phyloP scores from a whole-genome alignment of 1,139 yeast species.

The Kodamaea arcana region DNA sequence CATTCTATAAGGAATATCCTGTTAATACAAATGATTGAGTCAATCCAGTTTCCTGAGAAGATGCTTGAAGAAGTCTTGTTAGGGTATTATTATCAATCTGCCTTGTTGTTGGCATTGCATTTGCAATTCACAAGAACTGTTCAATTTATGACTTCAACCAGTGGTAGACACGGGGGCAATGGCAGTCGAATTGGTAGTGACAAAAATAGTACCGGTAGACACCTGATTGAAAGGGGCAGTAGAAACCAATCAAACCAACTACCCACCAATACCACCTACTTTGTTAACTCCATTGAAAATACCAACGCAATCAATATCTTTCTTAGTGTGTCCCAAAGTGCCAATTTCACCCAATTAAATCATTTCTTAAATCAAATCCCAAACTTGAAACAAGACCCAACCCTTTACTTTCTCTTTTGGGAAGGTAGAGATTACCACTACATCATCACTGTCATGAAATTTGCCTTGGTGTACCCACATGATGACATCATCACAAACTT shows the following conservation, averaged over 20 bases:
- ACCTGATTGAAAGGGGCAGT: conserved; percentile 21
- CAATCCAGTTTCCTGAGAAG: conserved; percentile 16
- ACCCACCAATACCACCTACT: conserved; percentile 19
- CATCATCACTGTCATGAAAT: conserved; percentile 29
- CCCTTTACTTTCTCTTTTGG: conserved; percentile 29
- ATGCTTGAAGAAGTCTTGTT: conserved; percentile 12
- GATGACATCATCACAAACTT: conserved; percentile 15
- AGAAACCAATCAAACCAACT: conserved; percentile 26
- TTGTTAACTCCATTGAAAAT: conserved; percentile 23
- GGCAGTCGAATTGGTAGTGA: no score
- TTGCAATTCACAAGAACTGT: conserved; percentile 21
- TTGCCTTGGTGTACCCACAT: conserved; percentile 34
- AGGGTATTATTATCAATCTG: conserved; percentile 27
- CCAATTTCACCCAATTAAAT: conserved; percentile 10
- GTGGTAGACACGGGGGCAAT: conserved; percentile 4
- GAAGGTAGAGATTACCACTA: conserved; percentile 25
- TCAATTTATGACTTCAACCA: conserved; percentile 27
- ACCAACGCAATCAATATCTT: conserved; percentile 16
- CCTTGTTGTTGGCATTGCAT: conserved; percentile 27
- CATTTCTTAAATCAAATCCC: conserved; percentile 13
- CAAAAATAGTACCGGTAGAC: no score
- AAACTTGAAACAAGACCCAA: conserved; percentile 12
- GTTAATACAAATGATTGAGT: conserved; percentile 20
- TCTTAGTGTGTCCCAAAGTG: conserved; percentile 10
- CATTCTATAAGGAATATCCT: conserved; percentile 17